A percentile compares a stretch with the other conserved stretches of the same genome.
Evolutionary conservation across 164 flowering plant genomes (phyloP).

Genomic region (Warburgia ugandensis): DNA sequence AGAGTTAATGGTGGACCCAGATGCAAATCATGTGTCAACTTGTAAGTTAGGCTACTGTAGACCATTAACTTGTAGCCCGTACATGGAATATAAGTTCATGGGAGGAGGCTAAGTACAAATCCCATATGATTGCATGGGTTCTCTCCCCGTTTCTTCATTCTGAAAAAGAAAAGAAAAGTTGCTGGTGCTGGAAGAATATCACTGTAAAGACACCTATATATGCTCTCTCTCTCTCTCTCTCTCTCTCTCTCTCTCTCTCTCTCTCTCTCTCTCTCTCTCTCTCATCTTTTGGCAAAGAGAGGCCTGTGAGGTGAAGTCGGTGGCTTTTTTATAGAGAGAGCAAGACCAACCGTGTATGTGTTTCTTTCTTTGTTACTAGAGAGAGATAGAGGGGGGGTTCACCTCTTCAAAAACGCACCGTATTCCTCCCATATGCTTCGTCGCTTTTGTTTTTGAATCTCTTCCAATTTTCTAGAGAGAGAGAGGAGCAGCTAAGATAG

Average conservation of each 20-base stretch:
- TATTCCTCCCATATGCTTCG: slow-evolving; percentile 46
- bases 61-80: neutral
- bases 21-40: too few species aligned
- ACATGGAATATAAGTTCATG: neutral
- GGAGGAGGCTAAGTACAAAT: neutral
- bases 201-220: neutral
- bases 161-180: slow-evolving; percentile 1
- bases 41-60: too few species aligned
- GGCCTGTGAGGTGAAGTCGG: slow-evolving; percentile 23
- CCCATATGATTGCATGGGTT: slow-evolving; percentile 20
- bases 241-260: slow-evolving; percentile 6
- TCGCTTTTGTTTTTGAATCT: slow-evolving; percentile 86
- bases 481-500: slow-evolving; percentile 28
- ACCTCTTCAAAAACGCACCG: slow-evolving; percentile 61
- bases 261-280: slow-evolving; percentile 13
- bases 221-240: slow-evolving; percentile 1
- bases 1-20: too few species aligned
- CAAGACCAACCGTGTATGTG: slow-evolving; percentile 6
- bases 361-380: slow-evolving; percentile 8
- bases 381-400: slow-evolving; percentile 17
- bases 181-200: neutral
- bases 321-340: slow-evolving; percentile 9
- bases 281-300: slow-evolving; percentile 33
- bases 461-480: slow-evolving; percentile 21
- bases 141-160: slow-evolving; percentile 13